A percentile compares a stretch with the other conserved stretches of the same genome.
These are phyloP conservation scores for Aspergillus felis DNA, from an alignment of 2,329 filamentous ascomycete species.

Conservation along the genomic window DNA sequence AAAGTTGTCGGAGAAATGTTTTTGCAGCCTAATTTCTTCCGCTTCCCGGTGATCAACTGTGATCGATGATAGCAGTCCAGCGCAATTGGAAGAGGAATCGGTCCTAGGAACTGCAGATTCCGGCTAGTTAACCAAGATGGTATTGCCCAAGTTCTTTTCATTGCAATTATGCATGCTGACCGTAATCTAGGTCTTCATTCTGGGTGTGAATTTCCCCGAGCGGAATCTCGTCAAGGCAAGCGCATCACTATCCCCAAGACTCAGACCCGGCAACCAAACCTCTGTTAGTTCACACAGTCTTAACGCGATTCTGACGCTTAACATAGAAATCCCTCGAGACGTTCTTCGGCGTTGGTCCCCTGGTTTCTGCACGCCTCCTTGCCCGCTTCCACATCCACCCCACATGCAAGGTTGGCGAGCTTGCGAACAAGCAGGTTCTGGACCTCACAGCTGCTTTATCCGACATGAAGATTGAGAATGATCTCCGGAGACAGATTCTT, in stretches of 20 bases:
- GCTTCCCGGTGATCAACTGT: slow-evolving; percentile 13
- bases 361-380: slow-evolving; percentile 69
- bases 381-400: slow-evolving; percentile 87
- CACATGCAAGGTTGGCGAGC: slow-evolving; percentile 69
- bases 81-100: slow-evolving; percentile 6
- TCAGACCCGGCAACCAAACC: neutral
- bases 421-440: slow-evolving; percentile 72
- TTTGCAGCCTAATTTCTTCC: slow-evolving; percentile 31
- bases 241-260: slow-evolving; percentile 4
- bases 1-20: slow-evolving; percentile 29
- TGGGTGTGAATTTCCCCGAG: slow-evolving; percentile 83
- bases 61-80: slow-evolving; percentile 5
- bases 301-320: slow-evolving; percentile 3
- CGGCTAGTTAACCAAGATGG: slow-evolving; percentile 27
- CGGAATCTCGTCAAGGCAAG: slow-evolving; percentile 75
- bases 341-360: slow-evolving; percentile 81
- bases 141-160: slow-evolving; percentile 8
- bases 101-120: slow-evolving; percentile 8
- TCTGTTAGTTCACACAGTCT: neutral
- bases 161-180: slow-evolving; percentile 9
- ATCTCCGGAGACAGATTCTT: slow-evolving; percentile 69
- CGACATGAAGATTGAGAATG: slow-evolving; percentile 90
- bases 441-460: slow-evolving; percentile 81
- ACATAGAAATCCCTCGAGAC: slow-evolving; percentile 59
- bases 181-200: slow-evolving; percentile 67